Evolutionary conservation across 176 grass and related monocot species (phyloP), one percentile per base, ranked within the genome.

Genomic region (Coix lacrymajobi): DNA sequence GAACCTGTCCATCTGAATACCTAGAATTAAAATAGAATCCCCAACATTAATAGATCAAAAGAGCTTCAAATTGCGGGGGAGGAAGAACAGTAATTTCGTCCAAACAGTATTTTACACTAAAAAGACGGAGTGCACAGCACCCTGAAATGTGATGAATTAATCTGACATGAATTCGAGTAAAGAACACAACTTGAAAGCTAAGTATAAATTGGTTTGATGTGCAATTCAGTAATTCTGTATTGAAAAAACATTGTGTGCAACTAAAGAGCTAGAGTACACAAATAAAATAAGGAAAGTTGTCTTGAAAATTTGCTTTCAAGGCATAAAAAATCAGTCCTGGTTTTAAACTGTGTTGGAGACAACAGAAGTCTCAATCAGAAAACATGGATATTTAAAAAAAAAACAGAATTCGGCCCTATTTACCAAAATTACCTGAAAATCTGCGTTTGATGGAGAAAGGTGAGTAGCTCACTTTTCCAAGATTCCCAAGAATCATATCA

Each of bases 401-500:
- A n/a, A 15, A 22, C 17, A 46, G 26, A 46, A 37, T 46, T 66
- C 10, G 5, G 41, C 3, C 43, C 11, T 43, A 33, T 73, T 89
- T 22, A 71, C 24, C 52, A 34, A 16, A 73, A 69, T 86, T 81
- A 88, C 90, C 83, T 90, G 80, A 86, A 91, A 98, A 98, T 78
- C 95, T 90, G 31, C 81, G 77, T 51, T 84, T 60, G 51, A 93
- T 90, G 69, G 92, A 89, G 88, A 89, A 94, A 74, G 95, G 92
- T 15, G 33, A 85, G 57, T 25, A 63, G 77, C 94, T 85, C 74
- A 98, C 90, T 84, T 88, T 90, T 77, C 65, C 81, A 79, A 78
- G 36, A 71, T 91, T 91, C 54, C 82, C 90, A 67, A 93, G 26
- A 82, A 98, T 95, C 96, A 98, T 98, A 72, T 98, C 67, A 5